Percentiles rank a stretch among this genome's conserved stretches.
These are phyloP conservation scores for Cyberlindnera suaveolens DNA, from an alignment of 805 yeast genomes.

Conservation along the genomic window DNA sequence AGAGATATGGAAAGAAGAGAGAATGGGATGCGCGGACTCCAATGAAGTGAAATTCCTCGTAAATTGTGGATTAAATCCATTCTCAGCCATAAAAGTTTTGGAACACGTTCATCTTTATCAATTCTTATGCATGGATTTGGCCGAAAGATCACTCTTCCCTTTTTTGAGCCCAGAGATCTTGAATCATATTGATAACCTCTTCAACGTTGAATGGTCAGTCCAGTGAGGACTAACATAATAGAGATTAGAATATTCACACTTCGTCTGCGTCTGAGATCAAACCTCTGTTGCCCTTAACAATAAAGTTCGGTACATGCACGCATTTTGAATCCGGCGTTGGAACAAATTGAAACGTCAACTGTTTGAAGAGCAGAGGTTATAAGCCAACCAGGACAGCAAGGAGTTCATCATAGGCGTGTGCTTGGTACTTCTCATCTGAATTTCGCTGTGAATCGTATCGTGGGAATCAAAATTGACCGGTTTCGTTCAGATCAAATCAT, in stretches of 20 bases:
- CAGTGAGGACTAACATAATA: not conserved
- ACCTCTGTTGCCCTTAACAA: not conserved
- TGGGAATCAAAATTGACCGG: not conserved
- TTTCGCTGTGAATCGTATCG: no score
- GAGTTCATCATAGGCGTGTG: no score
- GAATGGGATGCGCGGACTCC: not conserved
- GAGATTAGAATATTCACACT: no score
- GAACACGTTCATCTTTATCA: conserved; percentile 2
- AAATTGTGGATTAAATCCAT: conserved; percentile 15
- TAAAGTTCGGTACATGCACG: conserved; percentile 2
- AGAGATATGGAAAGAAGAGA: not conserved
- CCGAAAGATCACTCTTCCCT: conserved; percentile 1
- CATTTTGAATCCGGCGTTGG: conserved; percentile 3
- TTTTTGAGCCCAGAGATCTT: not conserved
- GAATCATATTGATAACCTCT: conserved; percentile 1
- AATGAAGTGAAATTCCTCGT: conserved; percentile 5
- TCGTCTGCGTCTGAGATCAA: no score
- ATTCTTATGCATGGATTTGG: conserved; percentile 3
- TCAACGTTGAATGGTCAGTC: conserved; percentile 8
- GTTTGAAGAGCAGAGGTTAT: not conserved
- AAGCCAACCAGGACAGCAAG: no score
- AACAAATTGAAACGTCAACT: conserved; percentile 18
- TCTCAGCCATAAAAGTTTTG: conserved; percentile 7
- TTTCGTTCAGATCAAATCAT: not conserved
- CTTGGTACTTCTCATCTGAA: no score